phyloP scores from a whole-genome alignment of 2,329 filamentous ascomycete genomes.

The Ceratocystis destructans region DNA sequence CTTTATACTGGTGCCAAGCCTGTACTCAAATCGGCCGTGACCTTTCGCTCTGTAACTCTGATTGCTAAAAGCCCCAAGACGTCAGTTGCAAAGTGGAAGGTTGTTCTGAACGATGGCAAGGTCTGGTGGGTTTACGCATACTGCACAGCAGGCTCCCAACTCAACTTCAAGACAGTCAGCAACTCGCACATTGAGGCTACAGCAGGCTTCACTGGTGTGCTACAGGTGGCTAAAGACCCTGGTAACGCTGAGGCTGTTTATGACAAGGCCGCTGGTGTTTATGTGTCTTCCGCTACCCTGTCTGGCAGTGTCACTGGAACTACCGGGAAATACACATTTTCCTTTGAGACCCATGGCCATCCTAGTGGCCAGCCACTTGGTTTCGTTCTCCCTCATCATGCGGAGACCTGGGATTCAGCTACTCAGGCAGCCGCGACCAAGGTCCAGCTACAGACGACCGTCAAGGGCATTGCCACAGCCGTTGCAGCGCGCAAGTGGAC shows the following conservation, averaged over 20 bases:
- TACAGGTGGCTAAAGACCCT: conserved; percentile 75
- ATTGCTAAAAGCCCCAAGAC: conserved; percentile 42
- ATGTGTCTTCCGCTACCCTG: conserved; percentile 50
- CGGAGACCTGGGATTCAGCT: conserved; percentile 53
- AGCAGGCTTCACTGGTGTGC: conserved; percentile 56
- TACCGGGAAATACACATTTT: conserved; percentile 57
- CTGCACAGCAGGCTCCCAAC: conserved; percentile 41
- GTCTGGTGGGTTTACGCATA: conserved; percentile 73
- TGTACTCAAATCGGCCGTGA: conserved; percentile 57
- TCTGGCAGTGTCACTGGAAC: conserved; percentile 46
- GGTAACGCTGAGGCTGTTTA: conserved; percentile 49
- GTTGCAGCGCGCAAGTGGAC: conserved; percentile 63
- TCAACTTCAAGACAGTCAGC: conserved; percentile 55
- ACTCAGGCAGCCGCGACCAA: conserved; percentile 39
- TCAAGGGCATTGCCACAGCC: conserved; percentile 67
- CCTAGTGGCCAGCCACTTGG: conserved; percentile 52
- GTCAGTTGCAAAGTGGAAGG: conserved; percentile 61
- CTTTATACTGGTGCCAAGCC: conserved; percentile 59
- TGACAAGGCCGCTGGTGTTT: conserved; percentile 64
- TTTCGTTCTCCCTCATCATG: conserved; percentile 80
- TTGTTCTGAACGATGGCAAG: conserved; percentile 56
- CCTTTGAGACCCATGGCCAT: conserved; percentile 58
- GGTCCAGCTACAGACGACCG: conserved; percentile 61
- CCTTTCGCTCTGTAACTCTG: conserved; percentile 54
- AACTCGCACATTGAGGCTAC: conserved; percentile 51